These are phyloP conservation scores for Cladosporium sp. DNA, from an alignment of 2,329 filamentous ascomycete genomes.

Conservation along the genomic window DNA sequence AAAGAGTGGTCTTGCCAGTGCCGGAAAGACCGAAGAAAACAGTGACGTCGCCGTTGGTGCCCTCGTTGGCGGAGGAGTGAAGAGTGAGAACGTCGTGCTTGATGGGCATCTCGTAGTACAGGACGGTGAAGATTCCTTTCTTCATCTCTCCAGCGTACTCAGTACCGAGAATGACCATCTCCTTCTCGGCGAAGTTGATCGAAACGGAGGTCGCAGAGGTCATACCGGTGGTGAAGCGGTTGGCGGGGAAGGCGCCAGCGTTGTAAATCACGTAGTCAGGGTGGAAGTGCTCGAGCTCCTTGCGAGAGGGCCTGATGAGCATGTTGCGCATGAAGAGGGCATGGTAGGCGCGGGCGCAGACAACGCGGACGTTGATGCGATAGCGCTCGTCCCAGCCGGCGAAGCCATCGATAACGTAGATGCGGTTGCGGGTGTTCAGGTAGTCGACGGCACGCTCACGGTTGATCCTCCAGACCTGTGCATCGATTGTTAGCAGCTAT, in stretches of 20 bases:
- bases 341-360: slow-evolving; percentile 98
- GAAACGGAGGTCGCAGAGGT: slow-evolving; percentile 95
- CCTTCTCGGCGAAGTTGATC: slow-evolving; percentile 98
- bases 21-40: slow-evolving; percentile 99
- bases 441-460: slow-evolving; percentile 98
- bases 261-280: slow-evolving; percentile 99
- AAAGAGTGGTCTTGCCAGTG: slow-evolving; percentile 97
- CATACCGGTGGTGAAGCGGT: slow-evolving; percentile 97
- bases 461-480: slow-evolving; percentile 98
- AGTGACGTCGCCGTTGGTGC: slow-evolving; percentile 87
- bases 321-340: slow-evolving; percentile 99
- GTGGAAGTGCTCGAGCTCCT: slow-evolving; percentile 95
- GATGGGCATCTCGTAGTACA: slow-evolving; percentile 99
- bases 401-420: slow-evolving; percentile 96
- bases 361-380: slow-evolving; percentile 92
- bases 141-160: slow-evolving; percentile 73
- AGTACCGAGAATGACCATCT: slow-evolving; percentile 99
- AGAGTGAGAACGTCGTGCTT: slow-evolving; percentile 99
- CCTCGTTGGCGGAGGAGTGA: slow-evolving; percentile 98
- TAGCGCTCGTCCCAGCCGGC: slow-evolving; percentile 99
- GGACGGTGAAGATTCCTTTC: slow-evolving; percentile 81
- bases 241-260: slow-evolving; percentile 94
- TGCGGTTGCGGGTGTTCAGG: slow-evolving; percentile 96
- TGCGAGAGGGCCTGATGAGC: slow-evolving; percentile 86
- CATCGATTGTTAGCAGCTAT: neutral